Evolutionary conservation across 1,284 basidiomycete species (phyloP), one percentile per base, ranked within the genome.

Genomic region (Crepidotus sp.): DNA sequence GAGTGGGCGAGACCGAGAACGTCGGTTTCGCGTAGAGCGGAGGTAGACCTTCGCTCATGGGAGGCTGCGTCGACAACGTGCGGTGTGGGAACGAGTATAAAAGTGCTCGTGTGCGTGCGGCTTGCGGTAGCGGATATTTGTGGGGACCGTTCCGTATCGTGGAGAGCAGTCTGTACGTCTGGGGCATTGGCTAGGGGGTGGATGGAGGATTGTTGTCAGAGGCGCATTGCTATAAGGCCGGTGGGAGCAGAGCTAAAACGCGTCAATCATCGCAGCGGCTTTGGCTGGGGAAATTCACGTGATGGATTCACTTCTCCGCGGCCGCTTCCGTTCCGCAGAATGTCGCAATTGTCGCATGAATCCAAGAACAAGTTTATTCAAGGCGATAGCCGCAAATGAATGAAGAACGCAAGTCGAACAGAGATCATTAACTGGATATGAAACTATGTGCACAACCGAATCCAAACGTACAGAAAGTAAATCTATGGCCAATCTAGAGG

Each of bases 1-100:
- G 79, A 13, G 79, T 58, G 2, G 74, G 68, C 0, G 81, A 81
- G 27, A 73, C 48, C 3, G 71, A 60, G 57, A 83, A 83, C 9
- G 36, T 15, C 13, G 42, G 25, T 2, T 15, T 13, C 3, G 30
- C 15, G 1, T 39, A 2, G 8, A 15, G 24, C 18, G 40, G 17
- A 14, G 31, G 19, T 1, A 13, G 32, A 14, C 13, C 26, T 25
- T 35, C 18, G 8, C 5, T 27, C 17, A 40, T 38, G 24, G 17
- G 33, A 37, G 26, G n/a, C 64, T 82, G 64, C 39, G 48, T 48
- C 36, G 42, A 45, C 21, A 41, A 5, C 14, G 36, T 30, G 11
- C 38, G 40, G 31, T 32, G 40, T 39, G 48, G 14, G 14, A 45
- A 25, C 14, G 24, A 5, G 17, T 26, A 24, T 36, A 34, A 17